A percentile compares a stretch with the other conserved stretches of the same genome.
Evolutionary conservation across 2,329 filamentous ascomycete species (phyloP).

Genomic region (Fusarium sp.): DNA sequence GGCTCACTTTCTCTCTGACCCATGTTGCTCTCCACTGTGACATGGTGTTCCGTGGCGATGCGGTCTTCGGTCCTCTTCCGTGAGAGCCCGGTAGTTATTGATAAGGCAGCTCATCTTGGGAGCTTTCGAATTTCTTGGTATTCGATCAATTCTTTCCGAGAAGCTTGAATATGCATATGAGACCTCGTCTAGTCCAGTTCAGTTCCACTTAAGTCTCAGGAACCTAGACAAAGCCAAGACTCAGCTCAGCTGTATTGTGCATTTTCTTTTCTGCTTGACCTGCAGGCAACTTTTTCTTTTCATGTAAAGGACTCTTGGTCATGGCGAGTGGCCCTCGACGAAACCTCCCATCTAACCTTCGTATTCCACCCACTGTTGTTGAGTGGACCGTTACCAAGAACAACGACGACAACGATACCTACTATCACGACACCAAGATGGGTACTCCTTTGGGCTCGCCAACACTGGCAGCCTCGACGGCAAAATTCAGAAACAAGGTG

Average conservation of each 20-base stretch:
- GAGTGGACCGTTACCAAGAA: conserved; percentile 36
- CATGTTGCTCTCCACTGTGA: conserved; percentile 17
- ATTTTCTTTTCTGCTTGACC: conserved; percentile 3
- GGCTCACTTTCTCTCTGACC: neutral
- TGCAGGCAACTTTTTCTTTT: conserved; percentile 1
- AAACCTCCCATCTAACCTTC: conserved; percentile 40
- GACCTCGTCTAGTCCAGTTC: neutral
- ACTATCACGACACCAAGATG: conserved; percentile 38
- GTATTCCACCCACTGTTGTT: conserved; percentile 37
- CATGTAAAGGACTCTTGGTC: conserved; percentile 25
- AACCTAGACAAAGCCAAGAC: neutral
- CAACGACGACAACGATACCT: conserved; percentile 7
- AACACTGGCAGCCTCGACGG: conserved; percentile 56
- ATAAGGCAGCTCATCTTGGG: conserved; percentile 31
- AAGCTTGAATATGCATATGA: neutral
- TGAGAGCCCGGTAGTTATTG: conserved; percentile 24
- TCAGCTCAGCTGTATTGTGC: conserved; percentile 9
- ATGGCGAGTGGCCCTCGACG: conserved; percentile 48
- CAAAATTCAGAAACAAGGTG: conserved; percentile 55
- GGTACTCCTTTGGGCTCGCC: conserved; percentile 56
- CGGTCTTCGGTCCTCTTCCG: conserved; percentile 7
- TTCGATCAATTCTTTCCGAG: neutral
- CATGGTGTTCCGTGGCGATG: conserved; percentile 20
- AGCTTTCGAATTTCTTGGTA: conserved; percentile 22
- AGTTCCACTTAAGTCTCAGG: conserved; percentile 9